Evolutionary conservation across 1,139 yeast species (phyloP).

Genomic region (Kurtzmaniella quercitrusa): DNA sequence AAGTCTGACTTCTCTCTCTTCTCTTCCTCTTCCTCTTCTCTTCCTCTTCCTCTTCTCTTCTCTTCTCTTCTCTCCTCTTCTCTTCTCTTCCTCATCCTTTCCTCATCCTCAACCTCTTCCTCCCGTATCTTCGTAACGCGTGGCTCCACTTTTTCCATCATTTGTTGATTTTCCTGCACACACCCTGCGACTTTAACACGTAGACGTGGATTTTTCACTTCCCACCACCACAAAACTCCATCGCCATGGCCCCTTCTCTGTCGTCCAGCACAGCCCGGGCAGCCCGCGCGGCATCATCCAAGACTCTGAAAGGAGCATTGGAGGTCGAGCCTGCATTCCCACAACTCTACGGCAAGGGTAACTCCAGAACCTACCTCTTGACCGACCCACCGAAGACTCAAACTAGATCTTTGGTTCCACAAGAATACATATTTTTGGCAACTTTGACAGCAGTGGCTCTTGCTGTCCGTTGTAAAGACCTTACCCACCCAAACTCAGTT

Average conservation of each 20-base stretch:
- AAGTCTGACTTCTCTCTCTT: too few species aligned
- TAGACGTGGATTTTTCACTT: conserved; percentile 2
- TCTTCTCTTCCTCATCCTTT: neutral
- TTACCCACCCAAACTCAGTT: conserved; percentile 28
- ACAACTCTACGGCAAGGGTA: conserved; percentile 23
- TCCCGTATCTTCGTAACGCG: neutral
- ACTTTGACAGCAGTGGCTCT: conserved; percentile 51
- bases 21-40: too few species aligned
- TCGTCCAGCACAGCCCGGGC: conserved; percentile 1
- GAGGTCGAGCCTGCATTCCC: conserved; percentile 25
- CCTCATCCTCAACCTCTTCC: too few species aligned
- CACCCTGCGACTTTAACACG: conserved; percentile 1
- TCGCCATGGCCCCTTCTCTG: conserved; percentile 3
- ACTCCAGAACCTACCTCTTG: conserved; percentile 23
- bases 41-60: too few species aligned
- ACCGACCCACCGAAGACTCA: conserved; percentile 21
- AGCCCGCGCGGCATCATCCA: conserved; percentile 4
- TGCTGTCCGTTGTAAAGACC: conserved; percentile 35
- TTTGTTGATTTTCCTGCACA: neutral
- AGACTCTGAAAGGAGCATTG: conserved; percentile 8
- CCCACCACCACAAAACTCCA: neutral
- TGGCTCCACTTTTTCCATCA: neutral
- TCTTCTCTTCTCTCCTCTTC: too few species aligned
- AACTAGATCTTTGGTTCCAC: conserved; percentile 18
- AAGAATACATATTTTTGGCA: conserved; percentile 35